A percentile compares a stretch with the other conserved stretches of the same genome.
phyloP scores from a whole-genome alignment of 148 eudicot genomes.

The Rhododendron mucronatum region DNA sequence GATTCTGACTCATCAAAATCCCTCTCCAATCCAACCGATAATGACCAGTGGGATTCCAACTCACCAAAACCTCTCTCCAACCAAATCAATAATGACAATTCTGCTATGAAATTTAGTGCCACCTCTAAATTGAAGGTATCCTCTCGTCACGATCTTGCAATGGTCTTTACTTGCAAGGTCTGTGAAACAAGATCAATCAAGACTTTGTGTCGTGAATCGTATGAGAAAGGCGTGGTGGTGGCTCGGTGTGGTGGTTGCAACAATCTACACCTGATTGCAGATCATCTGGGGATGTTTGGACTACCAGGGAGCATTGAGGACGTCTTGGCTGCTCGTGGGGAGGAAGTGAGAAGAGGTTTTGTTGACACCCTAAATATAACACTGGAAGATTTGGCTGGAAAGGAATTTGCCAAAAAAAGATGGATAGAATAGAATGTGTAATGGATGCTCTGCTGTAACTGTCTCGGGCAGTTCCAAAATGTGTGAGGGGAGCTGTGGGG shows the following conservation, averaged over 20 bases:
- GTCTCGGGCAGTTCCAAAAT: neutral
- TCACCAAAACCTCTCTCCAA: slow-evolving; percentile 13
- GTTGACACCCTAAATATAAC: slow-evolving; percentile 70
- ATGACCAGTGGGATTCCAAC: neutral
- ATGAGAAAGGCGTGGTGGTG: slow-evolving; percentile 85
- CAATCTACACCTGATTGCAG: slow-evolving; percentile 79
- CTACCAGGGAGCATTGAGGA: slow-evolving; percentile 75
- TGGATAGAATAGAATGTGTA: slow-evolving; percentile 1
- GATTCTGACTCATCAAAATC: slow-evolving; percentile 8
- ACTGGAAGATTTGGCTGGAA: slow-evolving; percentile 81
- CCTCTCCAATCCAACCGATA: slow-evolving; percentile 12
- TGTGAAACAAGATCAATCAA: slow-evolving; percentile 80
- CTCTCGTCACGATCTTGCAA: slow-evolving; percentile 73
- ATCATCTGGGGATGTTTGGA: slow-evolving; percentile 79
- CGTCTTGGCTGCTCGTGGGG: slow-evolving; percentile 74
- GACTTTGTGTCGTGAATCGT: slow-evolving; percentile 72
- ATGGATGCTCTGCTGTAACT: neutral
- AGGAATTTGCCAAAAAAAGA: slow-evolving; percentile 19
- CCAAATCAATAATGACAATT: slow-evolving; percentile 13
- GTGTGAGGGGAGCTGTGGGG: neutral
- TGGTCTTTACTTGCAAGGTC: slow-evolving; percentile 79
- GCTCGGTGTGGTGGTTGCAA: slow-evolving; percentile 83
- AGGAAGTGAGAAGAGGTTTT: slow-evolving; percentile 58
- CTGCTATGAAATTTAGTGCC: slow-evolving; percentile 21
- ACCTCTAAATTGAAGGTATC: slow-evolving; percentile 56